Evolutionary conservation across 495 filamentous ascomycete species (phyloP).

Genomic region (Neurospora sp.): DNA sequence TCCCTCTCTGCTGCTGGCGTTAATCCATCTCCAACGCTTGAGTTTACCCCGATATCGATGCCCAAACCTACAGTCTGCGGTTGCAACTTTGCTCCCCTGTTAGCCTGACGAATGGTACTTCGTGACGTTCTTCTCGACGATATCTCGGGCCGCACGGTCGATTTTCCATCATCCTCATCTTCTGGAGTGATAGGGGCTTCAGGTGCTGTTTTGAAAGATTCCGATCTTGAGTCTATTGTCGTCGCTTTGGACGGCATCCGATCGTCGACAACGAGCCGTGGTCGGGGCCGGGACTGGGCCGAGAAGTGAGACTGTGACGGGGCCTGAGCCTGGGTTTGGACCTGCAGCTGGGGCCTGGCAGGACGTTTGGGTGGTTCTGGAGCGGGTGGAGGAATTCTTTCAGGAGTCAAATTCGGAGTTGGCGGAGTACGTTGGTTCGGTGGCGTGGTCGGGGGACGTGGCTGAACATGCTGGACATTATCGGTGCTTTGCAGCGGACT

Average conservation of each 20-base stretch:
- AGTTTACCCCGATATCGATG: conserved; percentile 32
- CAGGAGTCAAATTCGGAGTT: conserved; percentile 61
- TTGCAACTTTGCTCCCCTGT: conserved; percentile 16
- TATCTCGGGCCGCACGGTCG: conserved; percentile 38
- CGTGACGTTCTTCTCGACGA: conserved; percentile 35
- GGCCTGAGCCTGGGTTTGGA: not conserved
- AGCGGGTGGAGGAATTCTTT: conserved; percentile 46
- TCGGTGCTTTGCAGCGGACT: conserved; percentile 25
- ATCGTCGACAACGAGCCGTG: conserved; percentile 11
- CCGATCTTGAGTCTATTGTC: conserved; percentile 45
- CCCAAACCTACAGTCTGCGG: conserved; percentile 37
- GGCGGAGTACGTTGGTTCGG: conserved; percentile 57
- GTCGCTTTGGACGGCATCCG: conserved; percentile 37
- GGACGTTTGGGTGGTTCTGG: conserved; percentile 36
- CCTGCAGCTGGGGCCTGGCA: conserved; percentile 28
- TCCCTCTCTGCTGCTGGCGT: conserved; percentile 29
- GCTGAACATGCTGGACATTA: conserved; percentile 9
- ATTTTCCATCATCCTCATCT: conserved; percentile 40
- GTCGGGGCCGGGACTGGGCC: not conserved
- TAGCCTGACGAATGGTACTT: conserved; percentile 30
- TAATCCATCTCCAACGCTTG: conserved; percentile 20
- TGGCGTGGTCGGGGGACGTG: conserved; percentile 42
- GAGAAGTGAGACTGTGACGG: not conserved
- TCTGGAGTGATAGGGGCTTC: conserved; percentile 54
- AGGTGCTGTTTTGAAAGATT: conserved; percentile 64